Conservation (phyloP, 2,329 filamentous ascomycete genomes). For the Diplodia seriata region DNA sequence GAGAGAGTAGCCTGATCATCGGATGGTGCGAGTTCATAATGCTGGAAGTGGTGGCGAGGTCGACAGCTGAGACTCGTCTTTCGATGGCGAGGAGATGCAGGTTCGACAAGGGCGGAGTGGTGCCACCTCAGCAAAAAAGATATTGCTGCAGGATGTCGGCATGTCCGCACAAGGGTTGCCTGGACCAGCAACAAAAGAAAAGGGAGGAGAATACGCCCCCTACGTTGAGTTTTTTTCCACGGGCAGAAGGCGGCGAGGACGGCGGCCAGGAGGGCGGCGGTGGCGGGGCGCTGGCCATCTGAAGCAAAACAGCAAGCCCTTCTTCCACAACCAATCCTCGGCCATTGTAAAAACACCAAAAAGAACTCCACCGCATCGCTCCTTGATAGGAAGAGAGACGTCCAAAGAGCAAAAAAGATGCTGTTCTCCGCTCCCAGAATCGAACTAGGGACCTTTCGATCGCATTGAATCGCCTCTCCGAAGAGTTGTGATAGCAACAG, state of each 20-base stretch:
- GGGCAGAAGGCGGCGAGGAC: too few relatives aligned
- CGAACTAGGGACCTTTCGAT: conserved; percentile 25
- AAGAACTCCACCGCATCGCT: too few relatives aligned
- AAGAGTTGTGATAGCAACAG: neutral
- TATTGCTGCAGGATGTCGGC: neutral
- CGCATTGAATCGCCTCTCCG: too few relatives aligned
- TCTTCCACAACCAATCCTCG: too few relatives aligned
- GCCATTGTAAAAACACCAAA: too few relatives aligned
- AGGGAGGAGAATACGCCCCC: too few relatives aligned
- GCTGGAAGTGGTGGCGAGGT: neutral
- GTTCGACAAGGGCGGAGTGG: neutral
- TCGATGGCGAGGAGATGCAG: neutral
- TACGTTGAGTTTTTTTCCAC: too few relatives aligned
- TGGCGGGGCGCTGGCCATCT: too few relatives aligned
- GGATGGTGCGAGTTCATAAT: neutral
- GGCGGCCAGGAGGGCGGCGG: too few relatives aligned
- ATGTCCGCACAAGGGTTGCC: neutral
- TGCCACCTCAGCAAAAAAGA: neutral
- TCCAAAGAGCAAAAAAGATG: neutral
- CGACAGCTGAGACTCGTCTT: neutral
- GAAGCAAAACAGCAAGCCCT: too few relatives aligned
- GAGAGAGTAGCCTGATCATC: neutral
- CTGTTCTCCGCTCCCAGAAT: conserved; percentile 16
- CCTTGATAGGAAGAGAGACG: too few relatives aligned
- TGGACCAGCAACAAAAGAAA: too few relatives aligned